phyloP scores from a whole-genome alignment of 2,329 filamentous ascomycete species.

The Phaeomoniella chlamydospora region DNA sequence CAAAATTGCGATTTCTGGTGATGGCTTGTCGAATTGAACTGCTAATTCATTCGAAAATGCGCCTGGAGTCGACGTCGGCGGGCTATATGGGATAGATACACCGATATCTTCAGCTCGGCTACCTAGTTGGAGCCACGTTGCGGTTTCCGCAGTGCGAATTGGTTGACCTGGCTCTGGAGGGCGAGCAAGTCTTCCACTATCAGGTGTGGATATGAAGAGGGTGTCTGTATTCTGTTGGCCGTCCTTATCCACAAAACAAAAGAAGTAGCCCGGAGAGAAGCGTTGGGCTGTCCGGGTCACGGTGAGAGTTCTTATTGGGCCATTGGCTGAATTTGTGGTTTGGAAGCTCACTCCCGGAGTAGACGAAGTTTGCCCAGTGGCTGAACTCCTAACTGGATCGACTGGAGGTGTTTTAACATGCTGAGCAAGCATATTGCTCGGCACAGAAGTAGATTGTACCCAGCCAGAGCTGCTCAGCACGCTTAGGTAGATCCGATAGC shows the following conservation, averaged over 20 bases:
- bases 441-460: conserved; percentile 42
- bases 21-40: conserved; percentile 78
- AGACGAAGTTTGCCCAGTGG: conserved; percentile 11
- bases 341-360: conserved; percentile 14
- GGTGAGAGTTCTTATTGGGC: conserved; percentile 28
- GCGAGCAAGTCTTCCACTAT: conserved; percentile 67
- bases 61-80: conserved; percentile 49
- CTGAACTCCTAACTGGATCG: conserved; percentile 15
- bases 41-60: conserved; percentile 93
- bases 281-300: conserved; percentile 27
- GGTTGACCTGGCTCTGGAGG: conserved; percentile 34
- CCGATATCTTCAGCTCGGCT: conserved; percentile 67
- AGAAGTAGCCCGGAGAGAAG: conserved; percentile 80
- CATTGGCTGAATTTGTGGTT: conserved; percentile 30
- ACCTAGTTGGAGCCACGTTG: conserved; percentile 62
- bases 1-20: conserved; percentile 75
- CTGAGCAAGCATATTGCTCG: conserved; percentile 94
- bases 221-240: conserved; percentile 44
- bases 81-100: conserved; percentile 57
- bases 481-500: conserved; percentile 83
- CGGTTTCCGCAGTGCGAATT: conserved; percentile 61
- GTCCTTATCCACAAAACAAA: conserved; percentile 63
- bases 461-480: conserved; percentile 58
- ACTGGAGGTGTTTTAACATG: conserved; percentile 86
- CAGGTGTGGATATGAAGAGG: conserved; percentile 75